phyloP scores from a whole-genome alignment of 768 basidiomycete genomes.

The Dendrothele bispora region DNA sequence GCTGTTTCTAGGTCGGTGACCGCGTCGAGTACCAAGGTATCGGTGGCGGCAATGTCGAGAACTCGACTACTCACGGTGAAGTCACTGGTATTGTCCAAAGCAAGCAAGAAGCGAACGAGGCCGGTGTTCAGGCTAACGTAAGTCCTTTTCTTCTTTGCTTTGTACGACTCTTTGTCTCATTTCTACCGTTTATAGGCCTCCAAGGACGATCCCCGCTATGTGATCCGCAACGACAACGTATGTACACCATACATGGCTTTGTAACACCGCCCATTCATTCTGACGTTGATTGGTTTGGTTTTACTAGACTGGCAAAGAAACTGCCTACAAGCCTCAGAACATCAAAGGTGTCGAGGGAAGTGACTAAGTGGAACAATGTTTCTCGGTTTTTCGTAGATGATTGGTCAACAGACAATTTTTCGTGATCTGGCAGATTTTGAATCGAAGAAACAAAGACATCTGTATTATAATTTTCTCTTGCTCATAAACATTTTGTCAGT shows the following conservation, averaged over 20 bases:
- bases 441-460: too few species aligned
- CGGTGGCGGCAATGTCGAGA: slow-evolving; percentile 1
- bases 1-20: background rate
- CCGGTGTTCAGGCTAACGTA: background rate
- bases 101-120: background rate
- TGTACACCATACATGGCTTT: background rate
- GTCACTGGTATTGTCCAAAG: background rate
- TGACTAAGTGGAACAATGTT: too few species aligned
- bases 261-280: background rate
- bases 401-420: too few species aligned
- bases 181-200: background rate
- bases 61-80: slow-evolving; percentile 5
- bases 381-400: too few species aligned
- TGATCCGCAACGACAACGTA: slow-evolving; percentile 4
- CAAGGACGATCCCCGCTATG: background rate
- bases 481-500: too few species aligned
- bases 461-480: too few species aligned
- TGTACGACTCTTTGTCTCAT: background rate
- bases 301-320: slow-evolving; percentile 1
- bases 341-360: background rate
- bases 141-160: background rate
- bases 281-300: background rate
- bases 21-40: slow-evolving; percentile 3
- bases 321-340: slow-evolving; percentile 2
- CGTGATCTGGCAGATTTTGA: too few species aligned